Evolutionary conservation across 495 filamentous ascomycete genomes (phyloP), one percentile per base, ranked within the genome.

Genomic region (Xylaria sp.): DNA sequence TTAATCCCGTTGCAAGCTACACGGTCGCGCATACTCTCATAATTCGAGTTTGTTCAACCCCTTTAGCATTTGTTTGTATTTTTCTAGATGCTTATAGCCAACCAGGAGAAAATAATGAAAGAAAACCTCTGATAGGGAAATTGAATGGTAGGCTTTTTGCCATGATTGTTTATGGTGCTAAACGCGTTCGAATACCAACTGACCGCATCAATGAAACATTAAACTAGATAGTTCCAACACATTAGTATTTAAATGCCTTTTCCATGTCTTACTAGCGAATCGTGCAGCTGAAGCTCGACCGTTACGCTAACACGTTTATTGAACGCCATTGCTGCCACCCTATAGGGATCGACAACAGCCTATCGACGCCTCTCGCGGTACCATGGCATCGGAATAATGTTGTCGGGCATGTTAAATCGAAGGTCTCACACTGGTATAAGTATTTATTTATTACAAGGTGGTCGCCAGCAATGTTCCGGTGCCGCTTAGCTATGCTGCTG

Each of bases 261-360:
- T 9, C 9, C 26, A 43, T 48, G 24, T 33, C 29, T 31, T 64
- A 31, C 14, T 8, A 55, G 1, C 17, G 26, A 19, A 6, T 65
- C 29, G 31, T 15, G 12, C 0, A 65, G 62, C 62, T 65, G 62
- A 50, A 21, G 43, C 37, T 61, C n/a, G 11, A 37, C 62, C 62
- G 44, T 65, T 65, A 50, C 24, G 37, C 62, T 52, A 52, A 24
- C 43, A 35, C 8, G 19, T 14, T 14, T 65, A 65, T 52, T 52
- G 44, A 52, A 52, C 62, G 62, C 62, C 44, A 52, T 65, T n/a
- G 9, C 24, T 64, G 44, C 26, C 44, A 48, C 62, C 43, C 31
- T 52, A 26, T 44, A 40, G 29, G 62, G 62, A 65, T 48, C 44
- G 62, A 65, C 43, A 35, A 65, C 44, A 41, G 33, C 58, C 53